phyloP scores from a whole-genome alignment of 108 stramenopile species.

The Schizochytrium sp. region DNA sequence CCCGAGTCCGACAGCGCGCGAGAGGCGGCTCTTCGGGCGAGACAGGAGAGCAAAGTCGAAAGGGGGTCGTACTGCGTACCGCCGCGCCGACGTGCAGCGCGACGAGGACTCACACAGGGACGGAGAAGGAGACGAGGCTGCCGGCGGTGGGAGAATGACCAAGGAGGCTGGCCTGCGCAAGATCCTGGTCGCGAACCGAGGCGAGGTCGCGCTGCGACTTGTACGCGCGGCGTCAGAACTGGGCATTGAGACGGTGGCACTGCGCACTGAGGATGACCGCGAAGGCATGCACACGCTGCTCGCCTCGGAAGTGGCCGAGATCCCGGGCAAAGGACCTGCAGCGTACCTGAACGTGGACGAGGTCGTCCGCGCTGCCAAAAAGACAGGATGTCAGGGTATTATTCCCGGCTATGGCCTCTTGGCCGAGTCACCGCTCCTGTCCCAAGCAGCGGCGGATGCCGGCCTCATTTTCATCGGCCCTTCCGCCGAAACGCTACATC shows the following conservation, averaged over 20 bases:
- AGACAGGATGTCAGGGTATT: slow-evolving; percentile 70
- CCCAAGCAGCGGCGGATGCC: slow-evolving; percentile 56
- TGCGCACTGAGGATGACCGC: slow-evolving; percentile 76
- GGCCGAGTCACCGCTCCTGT: slow-evolving; percentile 65
- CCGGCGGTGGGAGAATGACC: background rate
- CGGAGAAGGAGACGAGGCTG: no score
- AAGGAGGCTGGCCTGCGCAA: background rate
- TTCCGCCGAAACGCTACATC: slow-evolving; percentile 61
- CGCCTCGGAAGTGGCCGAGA: background rate
- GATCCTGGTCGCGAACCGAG: slow-evolving; percentile 75
- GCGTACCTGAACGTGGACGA: slow-evolving; percentile 79
- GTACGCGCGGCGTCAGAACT: slow-evolving; percentile 76
- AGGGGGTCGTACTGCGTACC: no score
- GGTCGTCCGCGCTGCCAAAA: slow-evolving; percentile 65
- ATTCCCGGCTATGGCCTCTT: slow-evolving; percentile 75
- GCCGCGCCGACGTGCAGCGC: no score
- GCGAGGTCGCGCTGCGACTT: slow-evolving; percentile 87
- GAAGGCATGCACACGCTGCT: background rate
- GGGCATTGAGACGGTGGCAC: slow-evolving; percentile 62
- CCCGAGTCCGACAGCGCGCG: no score
- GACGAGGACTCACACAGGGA: no score
- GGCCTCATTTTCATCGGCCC: slow-evolving; percentile 79
- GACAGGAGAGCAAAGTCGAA: no score
- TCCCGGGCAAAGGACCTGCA: slow-evolving; percentile 26
- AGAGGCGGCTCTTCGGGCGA: no score